Evolutionary conservation across 2,329 filamentous ascomycete genomes (phyloP).

Genomic region (Cryoendolithus antarcticus): DNA sequence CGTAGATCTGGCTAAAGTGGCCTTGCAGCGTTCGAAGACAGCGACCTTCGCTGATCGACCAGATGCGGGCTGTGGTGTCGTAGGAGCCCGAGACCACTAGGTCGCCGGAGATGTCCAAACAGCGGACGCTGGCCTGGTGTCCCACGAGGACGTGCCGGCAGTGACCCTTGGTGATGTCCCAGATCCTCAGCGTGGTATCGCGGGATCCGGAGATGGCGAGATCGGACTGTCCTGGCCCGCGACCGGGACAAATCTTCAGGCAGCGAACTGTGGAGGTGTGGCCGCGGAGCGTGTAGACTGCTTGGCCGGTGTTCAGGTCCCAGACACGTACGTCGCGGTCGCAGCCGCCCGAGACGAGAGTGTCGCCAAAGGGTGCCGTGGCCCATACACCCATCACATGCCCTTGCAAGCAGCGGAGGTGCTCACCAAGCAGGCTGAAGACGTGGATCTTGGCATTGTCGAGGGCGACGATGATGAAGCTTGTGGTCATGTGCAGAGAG

Average conservation of each 20-base stretch:
- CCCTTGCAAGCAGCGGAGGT: constrained; percentile 78
- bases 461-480: constrained; percentile 93
- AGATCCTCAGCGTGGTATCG: constrained; percentile 87
- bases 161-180: constrained; percentile 79
- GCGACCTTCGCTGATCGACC: constrained; percentile 92
- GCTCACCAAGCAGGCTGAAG: constrained; percentile 81
- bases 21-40: constrained; percentile 83
- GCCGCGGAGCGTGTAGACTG: constrained; percentile 73
- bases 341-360: constrained; percentile 88
- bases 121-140: constrained; percentile 89
- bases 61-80: constrained; percentile 91
- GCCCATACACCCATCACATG: constrained; percentile 99
- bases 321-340: constrained; percentile 94
- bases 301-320: constrained; percentile 78
- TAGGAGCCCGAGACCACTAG: constrained; percentile 97
- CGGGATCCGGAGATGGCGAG: constrained; percentile 94
- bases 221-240: constrained; percentile 47
- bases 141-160: constrained; percentile 88
- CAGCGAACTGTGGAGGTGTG: constrained; percentile 96
- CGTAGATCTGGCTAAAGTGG: constrained; percentile 98
- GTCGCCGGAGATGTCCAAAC: constrained; percentile 90
- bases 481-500: constrained; percentile 81
- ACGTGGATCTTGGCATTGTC: constrained; percentile 99
- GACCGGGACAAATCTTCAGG: constrained; percentile 68
- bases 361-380: constrained; percentile 96